Percentiles rank a stretch among this genome's conserved stretches.
These are phyloP conservation scores for Zygotorulaspora florentina DNA, from an alignment of 805 yeast genomes.

Conservation along the genomic window DNA sequence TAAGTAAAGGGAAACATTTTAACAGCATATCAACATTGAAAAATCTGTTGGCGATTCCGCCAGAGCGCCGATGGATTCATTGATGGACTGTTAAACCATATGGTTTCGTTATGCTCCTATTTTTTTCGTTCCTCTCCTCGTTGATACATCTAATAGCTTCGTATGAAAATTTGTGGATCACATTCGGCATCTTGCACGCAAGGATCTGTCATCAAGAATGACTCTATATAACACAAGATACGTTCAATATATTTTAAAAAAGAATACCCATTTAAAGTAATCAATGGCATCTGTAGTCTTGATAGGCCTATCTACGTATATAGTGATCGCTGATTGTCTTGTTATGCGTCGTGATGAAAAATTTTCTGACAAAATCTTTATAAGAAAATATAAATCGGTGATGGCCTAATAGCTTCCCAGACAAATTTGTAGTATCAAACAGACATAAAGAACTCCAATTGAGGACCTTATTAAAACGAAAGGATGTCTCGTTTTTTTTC, in stretches of 20 bases:
- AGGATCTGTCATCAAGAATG: too few species aligned
- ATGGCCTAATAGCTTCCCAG: slow-evolving; percentile 1
- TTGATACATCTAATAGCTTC: neutral
- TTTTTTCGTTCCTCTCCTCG: neutral
- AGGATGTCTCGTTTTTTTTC: slow-evolving; percentile 90
- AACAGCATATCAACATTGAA: neutral
- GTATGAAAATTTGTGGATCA: neutral
- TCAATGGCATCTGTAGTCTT: neutral
- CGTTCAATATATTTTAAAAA: neutral
- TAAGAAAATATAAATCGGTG: slow-evolving; percentile 3
- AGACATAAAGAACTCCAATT: slow-evolving; percentile 1
- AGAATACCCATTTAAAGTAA: neutral
- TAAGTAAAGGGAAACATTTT: neutral
- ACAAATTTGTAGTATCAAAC: neutral
- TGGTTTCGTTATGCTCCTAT: neutral
- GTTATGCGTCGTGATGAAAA: slow-evolving; percentile 14
- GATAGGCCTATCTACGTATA: neutral
- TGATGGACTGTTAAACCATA: slow-evolving; percentile 1
- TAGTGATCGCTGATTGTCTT: slow-evolving; percentile 1
- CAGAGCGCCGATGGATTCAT: neutral
- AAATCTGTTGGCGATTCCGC: neutral
- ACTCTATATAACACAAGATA: neutral
- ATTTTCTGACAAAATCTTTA: slow-evolving; percentile 9
- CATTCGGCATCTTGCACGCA: too few species aligned
- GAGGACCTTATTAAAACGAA: slow-evolving; percentile 4